Conservation (phyloP, 2,329 filamentous ascomycete species). For the Rutstroemia sp. region DNA sequence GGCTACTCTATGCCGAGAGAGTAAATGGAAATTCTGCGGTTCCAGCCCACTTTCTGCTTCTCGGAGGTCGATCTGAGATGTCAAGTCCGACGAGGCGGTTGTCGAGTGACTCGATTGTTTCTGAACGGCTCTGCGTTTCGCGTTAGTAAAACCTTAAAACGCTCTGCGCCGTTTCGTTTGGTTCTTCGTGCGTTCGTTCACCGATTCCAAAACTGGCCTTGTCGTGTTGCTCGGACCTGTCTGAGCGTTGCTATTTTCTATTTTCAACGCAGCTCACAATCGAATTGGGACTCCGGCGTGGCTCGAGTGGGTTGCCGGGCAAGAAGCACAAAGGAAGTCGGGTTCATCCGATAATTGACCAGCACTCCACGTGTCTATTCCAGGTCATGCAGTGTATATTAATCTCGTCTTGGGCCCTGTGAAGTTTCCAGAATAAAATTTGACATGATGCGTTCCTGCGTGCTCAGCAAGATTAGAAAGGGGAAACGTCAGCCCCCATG, state of each 20-base stretch:
- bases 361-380: not conserved
- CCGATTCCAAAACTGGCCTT: not conserved
- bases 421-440: not conserved
- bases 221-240: not conserved
- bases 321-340: not conserved
- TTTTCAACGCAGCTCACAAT: not conserved
- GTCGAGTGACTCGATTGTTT: no score
- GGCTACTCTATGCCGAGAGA: not conserved
- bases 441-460: not conserved
- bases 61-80: conserved; percentile 3
- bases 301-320: no score
- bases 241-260: not conserved
- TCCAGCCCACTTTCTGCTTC: conserved; percentile 7
- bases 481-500: not conserved
- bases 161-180: not conserved
- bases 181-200: not conserved
- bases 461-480: not conserved
- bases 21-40: not conserved
- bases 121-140: no score
- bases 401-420: not conserved
- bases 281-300: not conserved
- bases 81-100: not conserved
- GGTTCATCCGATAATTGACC: not conserved
- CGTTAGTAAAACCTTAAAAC: not conserved
- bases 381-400: not conserved